Conservation (phyloP, 1,284 basidiomycete genomes). For the Ganoderma boninense region DNA sequence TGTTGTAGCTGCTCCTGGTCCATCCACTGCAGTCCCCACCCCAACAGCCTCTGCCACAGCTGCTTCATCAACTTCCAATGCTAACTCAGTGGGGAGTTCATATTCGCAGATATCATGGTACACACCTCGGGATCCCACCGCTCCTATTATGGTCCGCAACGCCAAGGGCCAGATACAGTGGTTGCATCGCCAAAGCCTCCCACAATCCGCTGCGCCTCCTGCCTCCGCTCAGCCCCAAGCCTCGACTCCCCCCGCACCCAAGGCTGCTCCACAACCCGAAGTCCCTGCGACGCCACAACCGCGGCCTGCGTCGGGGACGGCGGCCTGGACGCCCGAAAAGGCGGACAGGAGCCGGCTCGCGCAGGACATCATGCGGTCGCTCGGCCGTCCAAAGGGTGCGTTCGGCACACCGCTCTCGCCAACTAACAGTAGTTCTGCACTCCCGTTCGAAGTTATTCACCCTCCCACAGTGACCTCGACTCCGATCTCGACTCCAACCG, state of each 20-base stretch:
- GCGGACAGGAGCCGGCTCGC: slow-evolving; percentile 51
- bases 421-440: not conserved
- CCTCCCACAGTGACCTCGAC: not conserved
- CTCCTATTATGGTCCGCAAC: slow-evolving; percentile 19
- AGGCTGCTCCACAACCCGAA: not conserved
- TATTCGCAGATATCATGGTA: slow-evolving; percentile 16
- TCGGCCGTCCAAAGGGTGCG: slow-evolving; percentile 40
- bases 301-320: slow-evolving; percentile 14
- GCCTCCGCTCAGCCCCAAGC: not conserved
- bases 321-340: slow-evolving; percentile 43
- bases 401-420: slow-evolving; percentile 16
- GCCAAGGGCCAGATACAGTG: slow-evolving; percentile 20
- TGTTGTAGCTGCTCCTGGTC: not conserved
- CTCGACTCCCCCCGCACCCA: not conserved
- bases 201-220: not conserved
- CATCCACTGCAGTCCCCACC: not conserved
- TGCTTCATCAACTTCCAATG: not conserved
- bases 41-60: not conserved
- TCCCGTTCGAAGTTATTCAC: slow-evolving; percentile 5
- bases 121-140: slow-evolving; percentile 16
- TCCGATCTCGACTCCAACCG: not conserved
- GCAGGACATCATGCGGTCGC: slow-evolving; percentile 51
- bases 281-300: not conserved
- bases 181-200: not conserved
- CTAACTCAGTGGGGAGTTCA: not conserved